Conservation (phyloP, 148 eudicot genomes). For the Rheum nobile region DNA sequence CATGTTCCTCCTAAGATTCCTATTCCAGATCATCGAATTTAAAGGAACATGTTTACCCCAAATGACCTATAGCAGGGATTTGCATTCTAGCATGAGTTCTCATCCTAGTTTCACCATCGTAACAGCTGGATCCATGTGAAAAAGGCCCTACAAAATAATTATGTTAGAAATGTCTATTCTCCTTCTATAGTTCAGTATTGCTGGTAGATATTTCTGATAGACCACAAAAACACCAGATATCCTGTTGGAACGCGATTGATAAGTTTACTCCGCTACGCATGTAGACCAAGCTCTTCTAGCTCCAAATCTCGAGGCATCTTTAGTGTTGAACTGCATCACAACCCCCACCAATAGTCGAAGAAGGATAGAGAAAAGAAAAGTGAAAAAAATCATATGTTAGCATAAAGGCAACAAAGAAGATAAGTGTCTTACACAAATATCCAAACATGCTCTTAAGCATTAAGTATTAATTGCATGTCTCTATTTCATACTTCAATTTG, state of each 20-base stretch:
- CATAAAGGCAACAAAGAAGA: neutral
- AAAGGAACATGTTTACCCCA: conserved; percentile 21
- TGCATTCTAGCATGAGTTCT: conserved; percentile 19
- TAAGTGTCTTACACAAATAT: neutral
- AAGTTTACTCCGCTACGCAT: conserved; percentile 32
- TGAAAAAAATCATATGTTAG: neutral
- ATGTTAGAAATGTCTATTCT: neutral
- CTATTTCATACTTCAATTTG: neutral
- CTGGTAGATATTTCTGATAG: neutral
- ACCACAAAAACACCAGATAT: conserved; percentile 29
- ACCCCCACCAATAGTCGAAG: neutral
- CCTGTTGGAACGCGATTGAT: conserved; percentile 23
- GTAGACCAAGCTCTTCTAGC: conserved; percentile 29
- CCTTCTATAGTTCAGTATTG: neutral
- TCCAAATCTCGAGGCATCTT: conserved; percentile 33
- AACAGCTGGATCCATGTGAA: conserved; percentile 31
- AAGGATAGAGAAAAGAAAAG: neutral
- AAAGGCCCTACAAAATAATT: conserved; percentile 1
- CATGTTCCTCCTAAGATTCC: too few relatives aligned
- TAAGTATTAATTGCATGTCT: neutral
- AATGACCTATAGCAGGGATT: conserved; percentile 24
- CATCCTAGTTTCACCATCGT: conserved; percentile 29
- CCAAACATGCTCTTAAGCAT: neutral
- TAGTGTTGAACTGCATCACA: conserved; percentile 34
- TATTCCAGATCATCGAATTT: too few relatives aligned